A percentile compares a stretch with the other conserved stretches of the same genome.
These are phyloP conservation scores for Citrullus colocynthis DNA, from an alignment of 306 rosid genomes.

Conservation along the genomic window DNA sequence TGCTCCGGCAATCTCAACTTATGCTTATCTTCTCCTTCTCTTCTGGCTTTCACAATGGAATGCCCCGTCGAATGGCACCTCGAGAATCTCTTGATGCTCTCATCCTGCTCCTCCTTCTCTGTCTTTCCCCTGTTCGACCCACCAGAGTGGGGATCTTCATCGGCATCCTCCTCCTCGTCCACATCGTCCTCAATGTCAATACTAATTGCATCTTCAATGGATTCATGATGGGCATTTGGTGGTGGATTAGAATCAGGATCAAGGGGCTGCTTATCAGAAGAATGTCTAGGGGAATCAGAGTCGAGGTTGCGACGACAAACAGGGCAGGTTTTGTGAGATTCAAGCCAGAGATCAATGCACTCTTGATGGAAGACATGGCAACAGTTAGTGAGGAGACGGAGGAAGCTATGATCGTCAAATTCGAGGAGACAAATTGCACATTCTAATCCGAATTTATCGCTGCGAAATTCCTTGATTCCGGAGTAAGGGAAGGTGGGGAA, in stretches of 20 bases:
- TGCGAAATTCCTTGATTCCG: conserved; percentile 35
- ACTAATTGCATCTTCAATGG: conserved; percentile 7
- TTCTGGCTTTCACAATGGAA: conserved; percentile 35
- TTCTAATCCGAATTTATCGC: conserved; percentile 29
- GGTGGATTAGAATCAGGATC: background rate
- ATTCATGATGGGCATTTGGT: background rate
- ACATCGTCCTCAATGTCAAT: conserved; percentile 25
- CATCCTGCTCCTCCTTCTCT: background rate
- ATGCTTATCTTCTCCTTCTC: conserved; percentile 22
- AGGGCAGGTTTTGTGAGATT: conserved; percentile 60
- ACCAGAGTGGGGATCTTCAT: background rate
- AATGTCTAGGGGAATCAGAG: background rate
- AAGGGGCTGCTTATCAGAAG: background rate
- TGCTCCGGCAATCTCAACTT: conserved; percentile 42
- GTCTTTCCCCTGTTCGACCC: background rate
- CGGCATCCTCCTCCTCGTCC: background rate
- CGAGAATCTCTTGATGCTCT: conserved; percentile 8
- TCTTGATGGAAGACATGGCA: conserved; percentile 67
- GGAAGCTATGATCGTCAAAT: conserved; percentile 42
- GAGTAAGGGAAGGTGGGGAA: conserved; percentile 51
- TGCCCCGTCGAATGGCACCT: conserved; percentile 72
- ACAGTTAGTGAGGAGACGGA: conserved; percentile 43
- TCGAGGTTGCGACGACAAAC: conserved; percentile 61
- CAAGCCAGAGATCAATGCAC: conserved; percentile 76
- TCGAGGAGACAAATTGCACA: conserved; percentile 61